Evolutionary conservation across 1,284 basidiomycete species (phyloP), one percentile per base, ranked within the genome.

Genomic region (Ganoderma multipileum): DNA sequence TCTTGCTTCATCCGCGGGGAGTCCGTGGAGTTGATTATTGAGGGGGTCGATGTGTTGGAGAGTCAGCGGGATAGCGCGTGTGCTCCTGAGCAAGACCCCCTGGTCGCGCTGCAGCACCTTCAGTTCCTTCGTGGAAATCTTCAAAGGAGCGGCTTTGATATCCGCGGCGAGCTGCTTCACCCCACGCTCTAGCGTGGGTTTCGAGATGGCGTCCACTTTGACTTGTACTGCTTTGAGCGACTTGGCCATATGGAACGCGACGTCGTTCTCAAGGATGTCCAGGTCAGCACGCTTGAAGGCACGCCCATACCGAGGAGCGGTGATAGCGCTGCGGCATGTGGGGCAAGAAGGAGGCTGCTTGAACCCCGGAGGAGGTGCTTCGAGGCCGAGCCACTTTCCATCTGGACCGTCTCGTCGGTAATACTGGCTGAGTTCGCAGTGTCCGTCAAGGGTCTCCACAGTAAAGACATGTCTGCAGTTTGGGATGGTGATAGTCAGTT

Each of bases 401-500:
- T 82, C 83, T 14, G 79, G 65, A 0, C 47, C 61, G 9, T 76
- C 73, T 2, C 71, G 67, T 74, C 73, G 72, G 75, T 93, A 94
- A 73, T 86, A 91, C 2, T 86, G 82, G 0, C 70, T 66, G 77
- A 93, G 83, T 3, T 79, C 75, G 68, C 87, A 87, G 61, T 84
- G 80, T 0, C 89, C 89, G 68, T 94, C 92, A 23, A 94, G 81
- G 0, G 90, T 90, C 75, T 91, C 90, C 6, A 92, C 86, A 0
- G 92, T 92, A 77, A 93, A 93, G 0, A 85, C 79, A 74, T 94
- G 92, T 0, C 85, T 73, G 73, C 92, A 94, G 20, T 79, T 82
- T 0, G 74, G 74, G 28, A 92, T 81, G 0, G 88, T 91, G 72
- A 94, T 90, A 28, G 90, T 75, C 6, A 87, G 79, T 55, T 89